Percentiles rank a stretch among this genome's conserved stretches.
phyloP scores from a whole-genome alignment of 2,329 filamentous ascomycete genomes.

The Monilinia fructicola region DNA sequence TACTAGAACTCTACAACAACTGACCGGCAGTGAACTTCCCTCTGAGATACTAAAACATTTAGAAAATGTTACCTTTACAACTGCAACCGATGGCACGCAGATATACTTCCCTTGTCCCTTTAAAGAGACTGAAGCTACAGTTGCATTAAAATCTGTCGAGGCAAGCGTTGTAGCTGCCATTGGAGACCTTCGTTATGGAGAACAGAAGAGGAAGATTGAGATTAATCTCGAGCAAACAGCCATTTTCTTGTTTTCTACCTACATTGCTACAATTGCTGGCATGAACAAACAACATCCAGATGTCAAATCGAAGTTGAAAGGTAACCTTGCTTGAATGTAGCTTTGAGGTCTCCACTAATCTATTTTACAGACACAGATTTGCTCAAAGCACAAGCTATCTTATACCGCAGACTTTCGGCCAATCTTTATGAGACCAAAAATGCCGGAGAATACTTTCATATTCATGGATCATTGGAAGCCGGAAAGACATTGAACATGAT shows the following conservation, averaged over 20 bases:
- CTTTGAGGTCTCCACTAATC: background rate
- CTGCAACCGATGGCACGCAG: conserved; percentile 34
- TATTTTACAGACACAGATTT: conserved; percentile 64
- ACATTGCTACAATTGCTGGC: conserved; percentile 55
- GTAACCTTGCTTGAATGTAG: conserved; percentile 29
- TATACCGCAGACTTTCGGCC: conserved; percentile 70
- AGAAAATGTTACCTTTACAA: conserved; percentile 33
- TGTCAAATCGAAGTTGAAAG: conserved; percentile 49
- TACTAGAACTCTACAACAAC: conserved; percentile 27
- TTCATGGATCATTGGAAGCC: conserved; percentile 72
- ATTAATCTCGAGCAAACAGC: conserved; percentile 56
- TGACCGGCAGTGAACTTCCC: conserved; percentile 31
- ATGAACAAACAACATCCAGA: conserved; percentile 50
- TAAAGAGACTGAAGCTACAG: conserved; percentile 48
- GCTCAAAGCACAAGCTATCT: conserved; percentile 66
- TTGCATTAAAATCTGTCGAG: conserved; percentile 49
- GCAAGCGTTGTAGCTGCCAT: conserved; percentile 56
- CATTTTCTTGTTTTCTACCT: conserved; percentile 58
- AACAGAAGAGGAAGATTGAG: conserved; percentile 45
- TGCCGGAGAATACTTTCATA: conserved; percentile 69
- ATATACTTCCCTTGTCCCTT: conserved; percentile 50
- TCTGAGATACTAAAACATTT: conserved; percentile 32
- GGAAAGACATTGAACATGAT: conserved; percentile 69
- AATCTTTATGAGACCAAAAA: conserved; percentile 69
- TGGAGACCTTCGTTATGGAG: conserved; percentile 54